phyloP scores from a whole-genome alignment of 2,329 filamentous ascomycete genomes.

The Xylaria sp. region DNA sequence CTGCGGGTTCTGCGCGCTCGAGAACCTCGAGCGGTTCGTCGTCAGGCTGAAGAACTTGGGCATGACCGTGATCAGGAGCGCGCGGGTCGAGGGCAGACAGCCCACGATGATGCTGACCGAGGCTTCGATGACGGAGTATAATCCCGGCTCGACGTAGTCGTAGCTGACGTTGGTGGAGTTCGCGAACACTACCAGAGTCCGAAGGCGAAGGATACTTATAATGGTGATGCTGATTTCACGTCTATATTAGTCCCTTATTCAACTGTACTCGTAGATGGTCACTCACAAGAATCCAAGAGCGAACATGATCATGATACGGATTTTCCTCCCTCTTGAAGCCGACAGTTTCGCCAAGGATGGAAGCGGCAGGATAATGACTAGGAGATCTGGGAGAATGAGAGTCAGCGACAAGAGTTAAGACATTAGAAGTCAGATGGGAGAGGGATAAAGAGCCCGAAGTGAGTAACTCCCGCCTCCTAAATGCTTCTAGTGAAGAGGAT shows the following conservation, averaged over 20 bases:
- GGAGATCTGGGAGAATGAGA: slow-evolving; percentile 37
- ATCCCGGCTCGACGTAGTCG: slow-evolving; percentile 49
- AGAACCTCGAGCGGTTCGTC: not conserved
- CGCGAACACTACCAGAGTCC: slow-evolving; percentile 25
- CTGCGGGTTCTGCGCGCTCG: not conserved
- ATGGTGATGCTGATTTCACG: slow-evolving; percentile 30
- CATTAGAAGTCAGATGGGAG: not conserved
- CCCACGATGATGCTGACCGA: slow-evolving; percentile 50
- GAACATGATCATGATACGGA: slow-evolving; percentile 53
- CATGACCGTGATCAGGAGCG: slow-evolving; percentile 46
- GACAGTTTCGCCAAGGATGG: slow-evolving; percentile 47
- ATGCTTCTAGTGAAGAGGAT: not conserved
- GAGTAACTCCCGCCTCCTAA: not conserved
- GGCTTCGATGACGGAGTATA: slow-evolving; percentile 52
- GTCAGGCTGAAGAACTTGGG: slow-evolving; percentile 44
- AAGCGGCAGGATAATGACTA: slow-evolving; percentile 49
- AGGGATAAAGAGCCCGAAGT: not conserved
- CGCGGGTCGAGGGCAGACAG: slow-evolving; percentile 51
- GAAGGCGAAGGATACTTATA: slow-evolving; percentile 15
- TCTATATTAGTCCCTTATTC: slow-evolving; percentile 5
- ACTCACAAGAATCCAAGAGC: slow-evolving; percentile 51
- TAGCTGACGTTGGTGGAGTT: slow-evolving; percentile 40
- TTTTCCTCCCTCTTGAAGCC: slow-evolving; percentile 49
- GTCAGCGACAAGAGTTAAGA: slow-evolving; percentile 5
- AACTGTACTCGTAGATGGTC: too few relatives aligned